Percentiles rank a stretch among this genome's conserved stretches.
phyloP scores from a whole-genome alignment of 2,329 filamentous ascomycete genomes.

The Diaporthe eres region DNA sequence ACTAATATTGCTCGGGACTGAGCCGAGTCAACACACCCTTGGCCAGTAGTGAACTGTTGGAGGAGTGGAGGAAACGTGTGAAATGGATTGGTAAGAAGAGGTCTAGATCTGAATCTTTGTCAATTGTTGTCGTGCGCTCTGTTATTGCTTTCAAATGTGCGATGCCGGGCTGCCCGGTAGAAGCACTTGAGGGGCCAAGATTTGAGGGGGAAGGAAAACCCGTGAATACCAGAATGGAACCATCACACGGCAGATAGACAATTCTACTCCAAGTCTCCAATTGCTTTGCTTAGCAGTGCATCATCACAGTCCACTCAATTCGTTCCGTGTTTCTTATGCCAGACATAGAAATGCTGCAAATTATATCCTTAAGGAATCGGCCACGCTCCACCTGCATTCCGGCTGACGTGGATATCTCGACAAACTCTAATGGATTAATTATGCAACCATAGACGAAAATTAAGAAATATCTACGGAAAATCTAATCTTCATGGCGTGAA shows the following conservation, averaged over 20 bases:
- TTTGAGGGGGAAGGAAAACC: not conserved
- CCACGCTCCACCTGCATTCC: too few species aligned
- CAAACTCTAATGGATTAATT: too few species aligned
- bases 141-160: not conserved
- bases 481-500: too few species aligned
- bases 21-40: not conserved
- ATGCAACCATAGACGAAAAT: too few species aligned
- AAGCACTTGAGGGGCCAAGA: not conserved
- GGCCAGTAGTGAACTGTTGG: not conserved
- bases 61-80: not conserved
- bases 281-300: not conserved
- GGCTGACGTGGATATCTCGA: too few species aligned
- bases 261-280: constrained; percentile 1
- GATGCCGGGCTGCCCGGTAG: not conserved
- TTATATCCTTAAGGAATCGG: too few species aligned
- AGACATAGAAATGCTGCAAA: too few species aligned
- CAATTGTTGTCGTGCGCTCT: not conserved
- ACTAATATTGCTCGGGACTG: not conserved
- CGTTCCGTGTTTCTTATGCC: too few species aligned
- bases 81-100: not conserved
- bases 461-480: too few species aligned
- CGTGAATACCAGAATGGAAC: not conserved
- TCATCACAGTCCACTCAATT: too few species aligned
- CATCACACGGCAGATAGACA: not conserved
- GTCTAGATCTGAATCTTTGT: not conserved